Evolutionary conservation across 495 filamentous ascomycete genomes (phyloP), one percentile per base, ranked within the genome.

Genomic region (Talaromyces proteolyticus): DNA sequence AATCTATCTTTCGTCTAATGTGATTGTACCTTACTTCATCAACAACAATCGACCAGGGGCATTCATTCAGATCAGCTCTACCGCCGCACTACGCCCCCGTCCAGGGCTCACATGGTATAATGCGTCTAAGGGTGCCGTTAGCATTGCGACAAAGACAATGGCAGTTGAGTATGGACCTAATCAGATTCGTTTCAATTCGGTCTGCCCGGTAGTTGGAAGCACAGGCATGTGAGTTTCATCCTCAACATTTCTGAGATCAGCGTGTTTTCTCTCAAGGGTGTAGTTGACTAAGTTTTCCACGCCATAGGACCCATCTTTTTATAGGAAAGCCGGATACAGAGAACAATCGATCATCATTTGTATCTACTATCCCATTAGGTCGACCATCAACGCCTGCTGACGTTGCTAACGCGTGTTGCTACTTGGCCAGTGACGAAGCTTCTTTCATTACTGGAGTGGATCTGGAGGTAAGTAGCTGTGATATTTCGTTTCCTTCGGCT

Each of bases 81-180:
- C 79, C 12, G 80, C 75, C 5, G 76, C 75, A 7, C 71, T 75
- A 1, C 67, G 82, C 39, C 81, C 81, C 3, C 70, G 81, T n/a
- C 78, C 80, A 7, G 73, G 77, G 4, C 61, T 85, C 34, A 78
- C 79, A 6, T 84, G 80, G 80, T 85, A 85, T 55, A 84, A 84
- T 57, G 74, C 77, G 14, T 78, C 72, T 12, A 85, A 85, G 54
- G 80, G 72, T 5, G 79, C 81, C 16, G 75, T 82, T 11, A 64
- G 68, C 36, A 84, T 76, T 56, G 74, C 74, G 34, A 79, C 72
- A 6, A 76, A 84, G 71, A 67, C 77, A 5, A 70, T 86, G 57
- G 82, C 82, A 16, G 77, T 78, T 7, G 82, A 86, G 54, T 85
- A 77, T 54, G 82, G 78, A 3, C 73, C 74, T 0, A 63, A 78